phyloP scores from a whole-genome alignment of 2,329 filamentous ascomycete species.

The Colletotrichum higginsianum region DNA sequence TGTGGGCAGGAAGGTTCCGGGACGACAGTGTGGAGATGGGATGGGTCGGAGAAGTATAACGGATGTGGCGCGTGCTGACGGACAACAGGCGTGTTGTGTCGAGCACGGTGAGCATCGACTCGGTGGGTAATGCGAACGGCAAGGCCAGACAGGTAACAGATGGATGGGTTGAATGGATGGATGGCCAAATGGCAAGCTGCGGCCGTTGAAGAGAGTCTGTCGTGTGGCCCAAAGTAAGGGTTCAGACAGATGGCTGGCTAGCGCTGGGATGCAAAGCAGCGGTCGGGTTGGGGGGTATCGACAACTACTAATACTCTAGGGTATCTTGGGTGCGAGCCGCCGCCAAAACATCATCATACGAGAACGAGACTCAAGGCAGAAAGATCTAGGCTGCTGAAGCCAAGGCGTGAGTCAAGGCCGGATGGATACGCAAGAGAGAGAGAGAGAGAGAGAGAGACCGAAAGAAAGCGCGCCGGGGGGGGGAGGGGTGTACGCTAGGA shows the following conservation, averaged over 20 bases:
- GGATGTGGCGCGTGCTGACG: conserved; percentile 30
- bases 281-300: conserved; percentile 21
- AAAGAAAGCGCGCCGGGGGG: conserved; percentile 2
- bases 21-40: conserved; percentile 30
- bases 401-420: conserved; percentile 36
- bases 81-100: conserved; percentile 13
- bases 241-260: conserved; percentile 5
- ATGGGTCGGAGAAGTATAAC: conserved; percentile 26
- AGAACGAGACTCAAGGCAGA: conserved; percentile 35
- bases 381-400: conserved; percentile 26
- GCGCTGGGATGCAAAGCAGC: conserved; percentile 17
- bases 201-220: neutral
- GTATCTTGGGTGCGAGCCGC: conserved; percentile 23
- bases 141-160: neutral
- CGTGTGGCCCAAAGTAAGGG: neutral
- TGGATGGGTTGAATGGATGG: too few relatives aligned
- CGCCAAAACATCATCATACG: conserved; percentile 32
- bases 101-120: neutral
- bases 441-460: neutral
- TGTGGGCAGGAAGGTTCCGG: conserved; percentile 31
- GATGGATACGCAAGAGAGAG: conserved; percentile 2
- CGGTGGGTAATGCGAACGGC: conserved; percentile 6
- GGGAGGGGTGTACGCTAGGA: conserved; percentile 1
- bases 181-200: too few relatives aligned
- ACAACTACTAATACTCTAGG: conserved; percentile 30